Percentiles rank a stretch among this genome's conserved stretches.
Conservation (phyloP, 2,329 filamentous ascomycete genomes). For the Trichoderma semiorbis region DNA sequence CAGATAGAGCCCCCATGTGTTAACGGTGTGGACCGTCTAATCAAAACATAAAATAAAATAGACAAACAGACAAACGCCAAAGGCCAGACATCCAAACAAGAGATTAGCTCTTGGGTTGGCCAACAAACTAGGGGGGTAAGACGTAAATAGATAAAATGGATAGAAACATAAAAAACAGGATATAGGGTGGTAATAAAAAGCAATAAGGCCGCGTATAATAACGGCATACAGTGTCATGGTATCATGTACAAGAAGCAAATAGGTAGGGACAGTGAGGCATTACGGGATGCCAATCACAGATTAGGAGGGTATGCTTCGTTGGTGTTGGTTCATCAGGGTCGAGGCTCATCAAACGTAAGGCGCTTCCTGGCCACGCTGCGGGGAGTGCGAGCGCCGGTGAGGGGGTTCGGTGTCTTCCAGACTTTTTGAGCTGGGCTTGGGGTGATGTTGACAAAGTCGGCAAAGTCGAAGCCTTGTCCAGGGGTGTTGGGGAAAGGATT, state of each 20-base stretch:
- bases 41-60: neutral
- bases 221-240: constrained; percentile 34
- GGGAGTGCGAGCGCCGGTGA: constrained; percentile 50
- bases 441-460: constrained; percentile 96
- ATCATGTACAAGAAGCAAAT: constrained; percentile 34
- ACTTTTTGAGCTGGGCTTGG: constrained; percentile 88
- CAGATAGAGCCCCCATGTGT: neutral
- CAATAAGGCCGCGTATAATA: constrained; percentile 17
- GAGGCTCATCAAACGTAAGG: constrained; percentile 75
- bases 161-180: neutral
- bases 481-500: constrained; percentile 74
- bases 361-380: constrained; percentile 67
- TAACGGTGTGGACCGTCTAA: neutral
- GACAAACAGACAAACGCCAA: constrained; percentile 1
- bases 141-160: neutral
- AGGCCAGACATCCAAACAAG: constrained; percentile 13
- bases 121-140: neutral
- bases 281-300: neutral
- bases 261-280: constrained; percentile 16
- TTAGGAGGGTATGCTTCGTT: constrained; percentile 5
- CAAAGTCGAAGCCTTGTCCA: constrained; percentile 82
- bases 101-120: neutral
- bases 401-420: constrained; percentile 75
- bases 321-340: constrained; percentile 20
- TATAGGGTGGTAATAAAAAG: constrained; percentile 12